Evolutionary conservation across 352 stramenopile genomes (phyloP), one percentile per base, ranked within the genome.

Genomic region (Phytophthora tentaculata): DNA sequence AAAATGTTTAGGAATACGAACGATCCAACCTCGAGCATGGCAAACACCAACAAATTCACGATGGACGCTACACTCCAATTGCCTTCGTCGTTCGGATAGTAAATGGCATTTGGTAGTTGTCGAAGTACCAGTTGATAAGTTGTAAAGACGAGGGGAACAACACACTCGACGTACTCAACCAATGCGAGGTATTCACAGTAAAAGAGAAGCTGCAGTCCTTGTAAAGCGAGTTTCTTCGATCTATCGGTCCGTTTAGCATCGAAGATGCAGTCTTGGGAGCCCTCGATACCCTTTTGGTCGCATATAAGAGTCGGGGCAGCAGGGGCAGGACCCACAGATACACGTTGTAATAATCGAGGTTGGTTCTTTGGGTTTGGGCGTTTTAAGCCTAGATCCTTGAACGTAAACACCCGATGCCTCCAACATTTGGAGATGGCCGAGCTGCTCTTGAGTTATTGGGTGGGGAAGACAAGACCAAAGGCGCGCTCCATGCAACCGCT

Each of bases 11-110:
- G 19, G 1, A 32, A 29, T 17, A 80, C 5, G 12, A 84, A 67
- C 4, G 72, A 82, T 5, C 52, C 39, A 12, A 79, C 20, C 64
- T 84, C 71, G 5, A 85, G 64, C 12, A 50, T 9, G 0, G 60
- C 52, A 65, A 77, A 79, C 1, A 69, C n/a, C 6, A 68, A 7
- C 0, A 71, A 14, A 10, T 66, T 66, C 39, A 60, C 47, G 37
- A 44, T 14, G 1, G 29, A 26, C 16, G 55, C 6, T 35, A 51
- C 14, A n/a, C 56, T 26, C 48, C 45, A 57, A 47, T 64, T 57
- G 29, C 5, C 17, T 8, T 14, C 57, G 7, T 53, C 22, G 6
- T 20, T 39, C 6, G 44, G 47, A 22, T 44, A 64, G 19, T 62
- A 65, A 12, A 45, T 29, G 12, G n/a, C 16, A 23, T 65, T 65